These are phyloP conservation scores for Alternaria triticina DNA, from an alignment of 2,329 filamentous ascomycete genomes.

Conservation along the genomic window DNA sequence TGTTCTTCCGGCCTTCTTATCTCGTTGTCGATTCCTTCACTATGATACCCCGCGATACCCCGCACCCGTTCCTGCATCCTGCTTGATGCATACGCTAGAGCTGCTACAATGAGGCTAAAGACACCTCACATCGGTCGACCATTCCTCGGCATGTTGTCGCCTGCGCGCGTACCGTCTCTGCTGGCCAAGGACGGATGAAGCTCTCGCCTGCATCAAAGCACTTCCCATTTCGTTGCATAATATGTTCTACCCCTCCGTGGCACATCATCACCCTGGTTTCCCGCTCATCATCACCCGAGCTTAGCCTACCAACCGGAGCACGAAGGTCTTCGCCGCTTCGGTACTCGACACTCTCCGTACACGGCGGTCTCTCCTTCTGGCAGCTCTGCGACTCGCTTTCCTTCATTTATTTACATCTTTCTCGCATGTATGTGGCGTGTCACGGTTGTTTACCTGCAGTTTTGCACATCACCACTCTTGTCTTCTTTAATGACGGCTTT, in stretches of 20 bases:
- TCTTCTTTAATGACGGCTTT: conserved; percentile 13
- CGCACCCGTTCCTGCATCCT: conserved; percentile 38
- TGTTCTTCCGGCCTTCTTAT: conserved; percentile 16
- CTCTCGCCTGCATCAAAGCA: conserved; percentile 29
- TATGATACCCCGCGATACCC: conserved; percentile 48
- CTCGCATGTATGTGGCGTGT: conserved; percentile 6
- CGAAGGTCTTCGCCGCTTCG: neutral
- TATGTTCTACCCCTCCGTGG: conserved; percentile 23
- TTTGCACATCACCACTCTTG: conserved; percentile 19
- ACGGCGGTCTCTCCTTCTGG: neutral
- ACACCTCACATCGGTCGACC: conserved; percentile 2
- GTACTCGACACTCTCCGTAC: neutral
- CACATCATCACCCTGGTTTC: conserved; percentile 27
- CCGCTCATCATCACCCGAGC: conserved; percentile 6
- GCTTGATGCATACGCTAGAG: conserved; percentile 33
- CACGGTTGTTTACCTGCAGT: conserved; percentile 8
- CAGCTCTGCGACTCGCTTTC: neutral
- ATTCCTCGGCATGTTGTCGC: neutral
- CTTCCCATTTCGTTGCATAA: conserved; percentile 42
- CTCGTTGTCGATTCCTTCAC: conserved; percentile 32
- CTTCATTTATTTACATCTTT: neutral
- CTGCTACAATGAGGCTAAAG: conserved; percentile 10
- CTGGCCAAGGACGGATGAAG: conserved; percentile 41
- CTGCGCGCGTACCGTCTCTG: conserved; percentile 33
- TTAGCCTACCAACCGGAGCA: conserved; percentile 9